Evolutionary conservation across 306 rosid species (phyloP).

Genomic region (Canavalia gladiata): DNA sequence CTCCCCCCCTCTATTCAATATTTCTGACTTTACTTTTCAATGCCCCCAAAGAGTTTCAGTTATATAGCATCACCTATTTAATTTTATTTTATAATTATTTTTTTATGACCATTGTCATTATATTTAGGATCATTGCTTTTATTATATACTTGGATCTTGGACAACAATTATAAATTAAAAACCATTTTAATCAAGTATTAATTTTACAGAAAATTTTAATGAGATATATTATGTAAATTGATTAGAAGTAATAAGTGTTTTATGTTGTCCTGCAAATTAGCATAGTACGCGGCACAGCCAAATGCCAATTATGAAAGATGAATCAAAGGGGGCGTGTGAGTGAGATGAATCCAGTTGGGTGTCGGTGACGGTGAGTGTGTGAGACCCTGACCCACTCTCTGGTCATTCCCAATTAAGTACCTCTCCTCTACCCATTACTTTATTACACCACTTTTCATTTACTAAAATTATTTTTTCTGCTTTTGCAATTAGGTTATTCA

Average conservation of each 20-base stretch:
- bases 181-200: background rate
- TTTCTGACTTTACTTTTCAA: background rate
- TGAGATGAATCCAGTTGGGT: background rate
- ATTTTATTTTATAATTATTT: background rate
- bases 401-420: too few species aligned
- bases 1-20: background rate
- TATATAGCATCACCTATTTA: too few species aligned
- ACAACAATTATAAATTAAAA: too few species aligned
- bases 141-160: too few species aligned
- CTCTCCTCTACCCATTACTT: too few species aligned
- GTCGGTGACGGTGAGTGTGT: slow-evolving; percentile 19
- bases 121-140: too few species aligned
- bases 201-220: background rate
- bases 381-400: background rate
- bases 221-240: background rate
- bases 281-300: background rate
- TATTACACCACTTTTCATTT: too few species aligned
- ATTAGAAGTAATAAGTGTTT: background rate
- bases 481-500: too few species aligned
- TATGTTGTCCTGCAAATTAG: background rate
- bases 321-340: background rate
- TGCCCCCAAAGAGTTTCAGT: background rate
- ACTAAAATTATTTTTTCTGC: too few species aligned
- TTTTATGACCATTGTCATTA: too few species aligned
- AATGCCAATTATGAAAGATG: background rate